A percentile compares a stretch with the other conserved stretches of the same genome.
phyloP scores from a whole-genome alignment of 169 alveolate genomes.

The Amoebophrya sp. region DNA sequence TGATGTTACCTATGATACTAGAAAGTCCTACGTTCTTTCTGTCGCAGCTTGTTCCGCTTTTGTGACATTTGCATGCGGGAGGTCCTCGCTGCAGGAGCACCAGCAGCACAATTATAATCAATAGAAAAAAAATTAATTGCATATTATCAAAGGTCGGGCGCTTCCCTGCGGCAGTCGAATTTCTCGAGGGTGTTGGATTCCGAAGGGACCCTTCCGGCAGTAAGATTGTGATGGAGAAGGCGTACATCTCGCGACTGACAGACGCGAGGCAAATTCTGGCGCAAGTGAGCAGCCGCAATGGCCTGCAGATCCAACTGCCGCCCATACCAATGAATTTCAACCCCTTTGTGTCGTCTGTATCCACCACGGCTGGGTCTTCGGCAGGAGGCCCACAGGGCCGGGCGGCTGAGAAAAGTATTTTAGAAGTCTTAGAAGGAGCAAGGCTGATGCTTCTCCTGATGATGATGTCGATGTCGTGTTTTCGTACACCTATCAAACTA shows the following conservation, averaged over 20 bases:
- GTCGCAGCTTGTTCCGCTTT: too few species aligned
- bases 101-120: too few species aligned
- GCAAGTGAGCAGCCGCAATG: not conserved
- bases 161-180: not conserved
- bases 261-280: not conserved
- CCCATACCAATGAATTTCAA: not conserved
- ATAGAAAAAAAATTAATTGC: too few species aligned
- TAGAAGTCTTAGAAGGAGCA: too few species aligned
- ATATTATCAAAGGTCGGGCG: constrained; percentile 12
- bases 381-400: not conserved
- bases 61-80: too few species aligned
- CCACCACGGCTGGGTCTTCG: not conserved
- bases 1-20: too few species aligned
- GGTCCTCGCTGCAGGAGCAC: too few species aligned
- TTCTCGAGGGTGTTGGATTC: not conserved
- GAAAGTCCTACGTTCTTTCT: too few species aligned
- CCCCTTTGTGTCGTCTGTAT: not conserved
- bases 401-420: not conserved
- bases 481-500: too few species aligned
- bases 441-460: too few species aligned
- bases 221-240: not conserved
- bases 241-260: constrained; percentile 9
- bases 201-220: not conserved
- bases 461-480: too few species aligned
- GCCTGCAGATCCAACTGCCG: not conserved